Evolutionary conservation across 2,329 filamentous ascomycete species (phyloP), one percentile per base, ranked within the genome.

Genomic region (Diaporthe citri): DNA sequence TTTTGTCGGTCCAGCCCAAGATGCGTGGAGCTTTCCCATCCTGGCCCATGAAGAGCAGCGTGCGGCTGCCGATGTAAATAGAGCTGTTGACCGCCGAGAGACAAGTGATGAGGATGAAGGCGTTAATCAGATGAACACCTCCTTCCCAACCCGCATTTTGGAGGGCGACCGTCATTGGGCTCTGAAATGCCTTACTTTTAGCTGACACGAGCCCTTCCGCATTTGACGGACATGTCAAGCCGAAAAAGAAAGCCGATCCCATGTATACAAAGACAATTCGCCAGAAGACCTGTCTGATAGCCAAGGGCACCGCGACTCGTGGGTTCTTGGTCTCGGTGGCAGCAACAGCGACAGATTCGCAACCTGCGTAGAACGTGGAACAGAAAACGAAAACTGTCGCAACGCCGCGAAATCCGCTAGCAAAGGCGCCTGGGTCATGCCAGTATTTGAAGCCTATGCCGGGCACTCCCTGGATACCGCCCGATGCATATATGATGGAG

Each of bases 1-100:
- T 87, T 34, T 85, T 85, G 81, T 93, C 91, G 2, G 93, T 94
- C 82, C 89, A 90, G 56, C 92, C 92, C 2, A 96, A 86, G 78
- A 96, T 89, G 28, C 83, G 85, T 0, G 94, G 94, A 0, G 94
- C 94, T 82, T 94, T 94, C 62, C 90, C 87, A 59, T 91, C 91
- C 79, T 94, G 92, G 0, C 93, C 93, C 91, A 96, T 94, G 84
- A 91, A 95, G 0, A 95, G 84, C 1, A 96, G 84, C 0, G 93
- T 95, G 31, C 94, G 90, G 4, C 92, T 94, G 59, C 91, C 91
- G 78, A 96, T 94, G 82, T 95, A 96, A 76, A 96, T 93, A 12
- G 92, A 93, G 71, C 90, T 92, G 83, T 96, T 96, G 78, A 93
- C 90, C 25, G 93, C 93, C 0, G 89, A 92, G 51, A 95, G 86